Evolutionary conservation across 345 rosid species (phyloP).

Genomic region (Jatropha curcas): DNA sequence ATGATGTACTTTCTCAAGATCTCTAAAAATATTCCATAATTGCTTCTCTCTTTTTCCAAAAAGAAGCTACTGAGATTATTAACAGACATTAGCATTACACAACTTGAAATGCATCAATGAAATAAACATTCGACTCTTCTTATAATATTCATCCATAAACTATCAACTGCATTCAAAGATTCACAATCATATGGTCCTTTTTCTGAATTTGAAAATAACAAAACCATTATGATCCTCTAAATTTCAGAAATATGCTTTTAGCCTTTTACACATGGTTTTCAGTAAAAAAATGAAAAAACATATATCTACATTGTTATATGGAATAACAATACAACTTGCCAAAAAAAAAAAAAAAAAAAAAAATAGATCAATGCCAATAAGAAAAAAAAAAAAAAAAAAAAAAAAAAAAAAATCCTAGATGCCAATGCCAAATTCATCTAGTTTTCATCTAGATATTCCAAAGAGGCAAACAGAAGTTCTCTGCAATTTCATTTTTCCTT

Average conservation of each 20-base stretch:
- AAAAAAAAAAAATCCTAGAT: too few species aligned
- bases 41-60: not conserved
- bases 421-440: too few species aligned
- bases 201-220: not conserved
- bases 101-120: not conserved
- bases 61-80: not conserved
- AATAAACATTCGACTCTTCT: not conserved
- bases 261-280: not conserved
- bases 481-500: not conserved
- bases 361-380: too few species aligned
- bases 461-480: not conserved
- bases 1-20: not conserved
- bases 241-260: not conserved
- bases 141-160: not conserved
- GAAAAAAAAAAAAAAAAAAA: not conserved
- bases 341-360: not conserved
- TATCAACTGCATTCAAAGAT: not conserved
- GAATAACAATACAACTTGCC: not conserved
- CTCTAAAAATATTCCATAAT: not conserved
- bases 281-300: not conserved
- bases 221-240: not conserved
- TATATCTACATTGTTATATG: not conserved
- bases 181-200: not conserved
- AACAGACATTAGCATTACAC: not conserved
- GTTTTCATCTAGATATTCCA: not conserved